Evolutionary conservation across 2,329 filamentous ascomycete species (phyloP).

Genomic region (Aspergillus nomiae): DNA sequence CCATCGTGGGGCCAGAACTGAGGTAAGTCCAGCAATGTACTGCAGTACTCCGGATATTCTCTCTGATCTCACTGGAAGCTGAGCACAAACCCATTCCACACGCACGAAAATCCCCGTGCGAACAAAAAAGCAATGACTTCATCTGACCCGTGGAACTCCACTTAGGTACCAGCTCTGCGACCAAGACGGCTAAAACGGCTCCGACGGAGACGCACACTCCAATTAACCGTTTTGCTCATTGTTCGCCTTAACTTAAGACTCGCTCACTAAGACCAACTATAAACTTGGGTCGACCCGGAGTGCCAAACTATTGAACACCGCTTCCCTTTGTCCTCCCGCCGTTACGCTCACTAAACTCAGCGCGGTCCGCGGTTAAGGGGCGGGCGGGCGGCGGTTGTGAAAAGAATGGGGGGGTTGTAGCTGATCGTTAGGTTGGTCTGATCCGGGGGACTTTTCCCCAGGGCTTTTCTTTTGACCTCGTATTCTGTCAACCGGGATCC

Average conservation of each 20-base stretch:
- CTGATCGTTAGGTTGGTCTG: no score
- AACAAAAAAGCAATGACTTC: neutral
- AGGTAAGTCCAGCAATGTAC: neutral
- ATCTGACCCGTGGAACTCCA: neutral
- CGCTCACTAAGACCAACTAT: neutral
- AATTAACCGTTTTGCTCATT: neutral
- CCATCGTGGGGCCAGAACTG: neutral
- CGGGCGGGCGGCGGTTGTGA: neutral
- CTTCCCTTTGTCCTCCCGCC: neutral
- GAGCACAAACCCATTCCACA: neutral
- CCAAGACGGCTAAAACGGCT: constrained; percentile 1
- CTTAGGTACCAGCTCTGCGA: neutral
- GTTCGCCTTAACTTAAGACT: neutral
- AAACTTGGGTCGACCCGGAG: neutral
- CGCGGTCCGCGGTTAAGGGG: neutral
- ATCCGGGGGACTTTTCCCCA: neutral
- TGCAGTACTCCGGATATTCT: no score
- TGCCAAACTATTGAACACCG: neutral
- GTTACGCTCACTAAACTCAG: neutral
- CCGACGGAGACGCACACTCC: neutral
- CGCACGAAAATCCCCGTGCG: neutral
- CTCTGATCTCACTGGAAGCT: no score
- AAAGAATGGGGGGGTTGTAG: no score
- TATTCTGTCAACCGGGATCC: neutral
- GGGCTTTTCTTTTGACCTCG: neutral